These are phyloP conservation scores for Nakaseomyces kungkrabaensis DNA, from an alignment of 1,139 yeast species.

Conservation along the genomic window DNA sequence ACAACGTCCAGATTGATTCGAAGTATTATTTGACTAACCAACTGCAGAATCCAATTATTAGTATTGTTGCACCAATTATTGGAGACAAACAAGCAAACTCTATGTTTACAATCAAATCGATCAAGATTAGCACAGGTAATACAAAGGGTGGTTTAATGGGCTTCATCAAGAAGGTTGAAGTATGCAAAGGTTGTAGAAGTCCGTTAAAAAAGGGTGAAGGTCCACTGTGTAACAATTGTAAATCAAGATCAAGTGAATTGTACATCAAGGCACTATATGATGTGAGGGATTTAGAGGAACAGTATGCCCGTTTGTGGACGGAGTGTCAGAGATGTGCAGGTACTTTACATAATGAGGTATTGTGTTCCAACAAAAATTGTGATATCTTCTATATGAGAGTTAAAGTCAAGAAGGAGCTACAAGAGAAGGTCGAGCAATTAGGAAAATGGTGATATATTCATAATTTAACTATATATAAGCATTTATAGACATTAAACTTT, in stretches of 20 bases:
- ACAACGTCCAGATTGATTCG: conserved; percentile 88
- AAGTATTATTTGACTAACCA: conserved; percentile 91
- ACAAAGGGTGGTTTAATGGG: conserved; percentile 71
- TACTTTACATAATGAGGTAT: conserved; percentile 86
- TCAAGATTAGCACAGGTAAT: conserved; percentile 42
- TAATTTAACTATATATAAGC: not conserved
- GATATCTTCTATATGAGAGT: conserved; percentile 97
- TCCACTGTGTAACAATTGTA: conserved; percentile 76
- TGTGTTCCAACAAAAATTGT: conserved; percentile 92
- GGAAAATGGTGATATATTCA: conserved; percentile 40
- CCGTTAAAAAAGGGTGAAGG: conserved; percentile 68
- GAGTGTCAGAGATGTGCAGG: conserved; percentile 98
- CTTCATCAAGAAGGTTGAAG: conserved; percentile 81
- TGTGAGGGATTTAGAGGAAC: conserved; percentile 70
- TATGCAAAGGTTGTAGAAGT: conserved; percentile 80
- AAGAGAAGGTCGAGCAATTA: conserved; percentile 57
- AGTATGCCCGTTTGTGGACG: conserved; percentile 89
- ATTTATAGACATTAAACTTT: not conserved
- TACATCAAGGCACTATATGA: conserved; percentile 72
- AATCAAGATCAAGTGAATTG: conserved; percentile 60
- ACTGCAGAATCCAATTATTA: conserved; percentile 78
- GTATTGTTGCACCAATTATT: conserved; percentile 91
- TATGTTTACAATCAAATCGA: conserved; percentile 49
- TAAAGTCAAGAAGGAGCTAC: conserved; percentile 83
- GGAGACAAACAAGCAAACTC: conserved; percentile 80